Conservation (phyloP, 2,329 filamentous ascomycete species). For the Thelonectria rubi region DNA sequence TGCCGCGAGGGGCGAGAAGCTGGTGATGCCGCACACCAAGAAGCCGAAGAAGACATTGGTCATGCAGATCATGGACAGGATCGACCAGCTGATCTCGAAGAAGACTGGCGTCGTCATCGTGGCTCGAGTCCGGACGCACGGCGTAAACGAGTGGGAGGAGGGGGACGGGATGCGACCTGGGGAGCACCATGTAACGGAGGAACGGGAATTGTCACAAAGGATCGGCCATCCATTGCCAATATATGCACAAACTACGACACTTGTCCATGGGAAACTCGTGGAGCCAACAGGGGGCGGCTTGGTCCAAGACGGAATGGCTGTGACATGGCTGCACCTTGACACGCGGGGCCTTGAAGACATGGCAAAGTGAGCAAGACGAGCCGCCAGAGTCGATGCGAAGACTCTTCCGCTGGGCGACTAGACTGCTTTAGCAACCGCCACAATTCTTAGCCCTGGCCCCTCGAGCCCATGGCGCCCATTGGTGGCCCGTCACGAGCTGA, state of each 20-base stretch:
- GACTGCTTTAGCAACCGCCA: background rate
- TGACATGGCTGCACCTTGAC: background rate
- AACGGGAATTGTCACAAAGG: background rate
- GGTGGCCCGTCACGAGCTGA: background rate
- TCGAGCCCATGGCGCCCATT: no score
- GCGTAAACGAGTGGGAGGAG: background rate
- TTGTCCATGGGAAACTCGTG: background rate
- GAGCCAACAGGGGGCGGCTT: background rate
- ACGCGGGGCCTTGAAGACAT: background rate
- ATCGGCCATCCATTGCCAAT: background rate
- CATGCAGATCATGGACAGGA: constrained; percentile 53
- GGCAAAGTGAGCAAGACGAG: background rate
- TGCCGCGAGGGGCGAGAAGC: constrained; percentile 46
- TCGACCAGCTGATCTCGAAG: constrained; percentile 54
- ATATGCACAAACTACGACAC: background rate
- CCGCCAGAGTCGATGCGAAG: background rate
- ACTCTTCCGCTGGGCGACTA: background rate
- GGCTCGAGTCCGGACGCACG: background rate
- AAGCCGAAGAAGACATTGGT: constrained; percentile 50
- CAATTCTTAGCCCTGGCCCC: background rate
- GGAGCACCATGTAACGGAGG: background rate
- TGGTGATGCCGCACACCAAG: constrained; percentile 50
- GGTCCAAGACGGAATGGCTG: background rate
- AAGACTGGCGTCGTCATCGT: constrained; percentile 39
- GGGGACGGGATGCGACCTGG: background rate